Evolutionary conservation across 2,329 filamentous ascomycete genomes (phyloP).

Genomic region (Colletotrichum falcatum): DNA sequence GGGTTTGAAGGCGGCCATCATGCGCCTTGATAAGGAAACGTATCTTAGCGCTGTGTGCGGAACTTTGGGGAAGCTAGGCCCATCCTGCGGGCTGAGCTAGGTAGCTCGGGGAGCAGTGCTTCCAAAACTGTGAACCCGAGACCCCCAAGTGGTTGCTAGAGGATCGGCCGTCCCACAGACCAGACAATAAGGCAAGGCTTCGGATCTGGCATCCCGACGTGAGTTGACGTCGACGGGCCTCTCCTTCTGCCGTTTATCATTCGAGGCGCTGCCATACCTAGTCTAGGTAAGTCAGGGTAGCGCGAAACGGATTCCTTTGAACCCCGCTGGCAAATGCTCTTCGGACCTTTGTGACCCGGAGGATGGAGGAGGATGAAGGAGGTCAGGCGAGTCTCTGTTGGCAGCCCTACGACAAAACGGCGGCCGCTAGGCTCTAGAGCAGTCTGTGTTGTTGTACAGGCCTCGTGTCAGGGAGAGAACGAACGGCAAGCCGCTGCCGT

Average conservation of each 20-base stretch:
- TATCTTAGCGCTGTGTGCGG: constrained; percentile 12
- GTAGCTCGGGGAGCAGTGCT: constrained; percentile 15
- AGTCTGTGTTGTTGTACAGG: background rate
- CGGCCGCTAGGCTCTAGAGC: background rate
- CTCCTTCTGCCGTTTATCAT: background rate
- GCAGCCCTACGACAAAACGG: constrained; percentile 12
- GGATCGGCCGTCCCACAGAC: constrained; percentile 10
- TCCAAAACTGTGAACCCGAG: background rate
- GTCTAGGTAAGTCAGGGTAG: background rate
- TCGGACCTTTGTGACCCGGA: background rate
- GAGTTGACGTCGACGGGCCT: background rate
- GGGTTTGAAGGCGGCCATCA: background rate
- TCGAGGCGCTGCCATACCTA: background rate
- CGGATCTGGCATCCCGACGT: background rate
- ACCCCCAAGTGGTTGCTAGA: background rate
- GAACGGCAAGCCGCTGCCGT: background rate
- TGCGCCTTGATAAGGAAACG: background rate
- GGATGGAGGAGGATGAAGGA: background rate
- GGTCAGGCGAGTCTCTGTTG: background rate
- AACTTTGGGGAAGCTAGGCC: constrained; percentile 34
- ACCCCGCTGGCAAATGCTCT: constrained; percentile 1
- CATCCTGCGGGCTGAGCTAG: constrained; percentile 33
- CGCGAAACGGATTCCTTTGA: background rate
- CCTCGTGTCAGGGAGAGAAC: background rate
- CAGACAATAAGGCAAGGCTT: constrained; percentile 14